Evolutionary conservation across 2,329 filamentous ascomycete genomes (phyloP).

Genomic region (Xylariaceae sp.): DNA sequence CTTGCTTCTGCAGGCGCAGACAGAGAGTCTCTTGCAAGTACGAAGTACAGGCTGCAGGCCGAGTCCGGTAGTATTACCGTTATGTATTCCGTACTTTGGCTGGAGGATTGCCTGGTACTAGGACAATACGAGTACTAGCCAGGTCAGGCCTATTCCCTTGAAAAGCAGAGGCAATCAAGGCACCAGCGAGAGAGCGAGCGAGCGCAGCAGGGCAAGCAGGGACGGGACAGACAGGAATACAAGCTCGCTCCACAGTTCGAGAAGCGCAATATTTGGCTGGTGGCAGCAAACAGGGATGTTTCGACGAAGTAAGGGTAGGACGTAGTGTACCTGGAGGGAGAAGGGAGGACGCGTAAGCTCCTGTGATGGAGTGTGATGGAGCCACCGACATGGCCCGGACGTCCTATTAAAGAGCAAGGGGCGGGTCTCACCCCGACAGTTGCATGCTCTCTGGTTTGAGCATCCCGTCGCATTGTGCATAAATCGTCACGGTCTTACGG

Average conservation of each 20-base stretch:
- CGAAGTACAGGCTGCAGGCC: too few species aligned
- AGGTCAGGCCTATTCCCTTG: too few species aligned
- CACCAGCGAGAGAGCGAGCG: constrained; percentile 4
- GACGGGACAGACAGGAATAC: background rate
- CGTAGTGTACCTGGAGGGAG: constrained; percentile 26
- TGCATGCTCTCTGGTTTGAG: background rate
- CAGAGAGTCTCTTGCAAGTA: too few species aligned
- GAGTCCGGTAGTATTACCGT: too few species aligned
- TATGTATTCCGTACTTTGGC: too few species aligned
- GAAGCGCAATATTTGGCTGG: constrained; percentile 16
- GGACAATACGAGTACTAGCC: too few species aligned
- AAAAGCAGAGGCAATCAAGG: background rate
- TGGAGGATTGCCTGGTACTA: too few species aligned
- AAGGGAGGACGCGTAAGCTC: constrained; percentile 36
- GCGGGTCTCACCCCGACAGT: background rate
- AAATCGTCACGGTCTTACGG: background rate
- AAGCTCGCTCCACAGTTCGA: background rate
- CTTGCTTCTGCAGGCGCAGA: too few species aligned
- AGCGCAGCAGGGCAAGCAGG: too few species aligned
- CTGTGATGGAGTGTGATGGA: constrained; percentile 21
- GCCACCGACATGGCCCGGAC: constrained; percentile 1
- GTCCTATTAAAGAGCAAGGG: background rate
- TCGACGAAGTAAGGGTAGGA: constrained; percentile 11
- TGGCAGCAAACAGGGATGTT: constrained; percentile 20
- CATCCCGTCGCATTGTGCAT: background rate